These are phyloP conservation scores for Coprinellus micaceus DNA, from an alignment of 768 basidiomycete species.

Conservation along the genomic window DNA sequence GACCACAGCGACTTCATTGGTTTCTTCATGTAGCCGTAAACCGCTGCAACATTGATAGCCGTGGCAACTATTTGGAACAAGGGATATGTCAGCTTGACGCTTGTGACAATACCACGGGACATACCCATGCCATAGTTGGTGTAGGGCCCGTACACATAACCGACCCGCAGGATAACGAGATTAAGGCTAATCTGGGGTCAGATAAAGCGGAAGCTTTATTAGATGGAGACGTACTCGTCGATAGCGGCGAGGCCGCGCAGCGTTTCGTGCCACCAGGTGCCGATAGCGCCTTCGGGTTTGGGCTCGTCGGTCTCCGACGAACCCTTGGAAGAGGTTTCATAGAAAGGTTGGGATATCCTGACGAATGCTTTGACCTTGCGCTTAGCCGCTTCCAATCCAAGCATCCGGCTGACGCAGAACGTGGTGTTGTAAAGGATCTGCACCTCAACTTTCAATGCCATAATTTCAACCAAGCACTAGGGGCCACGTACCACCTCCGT, in stretches of 20 bases:
- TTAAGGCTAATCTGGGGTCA: too few species aligned
- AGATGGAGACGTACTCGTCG: constrained; percentile 49
- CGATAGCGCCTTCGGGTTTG: constrained; percentile 65
- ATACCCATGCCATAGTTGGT: constrained; percentile 65
- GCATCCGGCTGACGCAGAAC: constrained; percentile 58
- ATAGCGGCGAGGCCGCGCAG: constrained; percentile 72
- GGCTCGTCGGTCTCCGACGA: constrained; percentile 72
- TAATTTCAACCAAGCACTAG: background rate
- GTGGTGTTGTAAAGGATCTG: constrained; percentile 81
- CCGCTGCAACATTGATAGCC: constrained; percentile 69
- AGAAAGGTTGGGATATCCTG: constrained; percentile 74
- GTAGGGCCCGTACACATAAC: constrained; percentile 80
- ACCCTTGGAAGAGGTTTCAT: constrained; percentile 65
- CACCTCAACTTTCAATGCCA: background rate
- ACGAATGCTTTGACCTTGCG: constrained; percentile 77
- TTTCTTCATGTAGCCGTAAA: constrained; percentile 79
- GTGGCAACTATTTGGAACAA: constrained; percentile 50
- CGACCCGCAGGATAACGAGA: constrained; percentile 72
- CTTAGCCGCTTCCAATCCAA: constrained; percentile 77
- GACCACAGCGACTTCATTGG: constrained; percentile 89
- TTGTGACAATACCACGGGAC: constrained; percentile 21
- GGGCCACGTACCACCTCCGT: constrained; percentile 58
- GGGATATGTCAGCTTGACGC: constrained; percentile 4
- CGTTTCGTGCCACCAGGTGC: constrained; percentile 89
- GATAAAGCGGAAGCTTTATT: constrained; percentile 5